Conservation (phyloP, 768 basidiomycete genomes). For the Lyophyllum decastes region DNA sequence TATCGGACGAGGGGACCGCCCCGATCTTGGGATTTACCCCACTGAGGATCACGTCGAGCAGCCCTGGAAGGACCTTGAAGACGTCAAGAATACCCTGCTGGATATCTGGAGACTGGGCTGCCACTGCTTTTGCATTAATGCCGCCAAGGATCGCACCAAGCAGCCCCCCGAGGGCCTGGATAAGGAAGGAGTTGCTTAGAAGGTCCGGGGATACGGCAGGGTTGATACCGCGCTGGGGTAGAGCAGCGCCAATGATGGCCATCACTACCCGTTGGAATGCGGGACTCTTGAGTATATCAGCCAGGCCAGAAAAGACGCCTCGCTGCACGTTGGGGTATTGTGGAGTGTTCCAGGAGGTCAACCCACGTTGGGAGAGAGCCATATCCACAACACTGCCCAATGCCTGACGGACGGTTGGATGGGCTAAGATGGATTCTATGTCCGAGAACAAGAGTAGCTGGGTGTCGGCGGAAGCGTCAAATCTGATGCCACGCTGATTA, state of each 20-base stretch:
- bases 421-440: not conserved
- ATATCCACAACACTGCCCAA: not conserved
- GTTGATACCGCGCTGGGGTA: too few relatives aligned
- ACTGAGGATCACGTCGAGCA: too few relatives aligned
- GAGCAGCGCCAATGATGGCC: too few relatives aligned
- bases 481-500: conserved; percentile 1
- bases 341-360: not conserved
- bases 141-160: too few relatives aligned
- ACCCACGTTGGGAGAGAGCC: not conserved
- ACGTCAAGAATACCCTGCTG: not conserved
- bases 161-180: too few relatives aligned
- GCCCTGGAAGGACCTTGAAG: too few relatives aligned
- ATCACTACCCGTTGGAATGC: not conserved
- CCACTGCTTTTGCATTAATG: too few relatives aligned
- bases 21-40: too few relatives aligned
- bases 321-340: not conserved
- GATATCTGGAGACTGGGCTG: not conserved
- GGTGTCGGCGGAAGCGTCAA: not conserved
- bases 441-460: not conserved
- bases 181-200: too few relatives aligned
- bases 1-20: too few relatives aligned
- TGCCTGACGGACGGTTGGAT: not conserved
- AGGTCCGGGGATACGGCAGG: too few relatives aligned
- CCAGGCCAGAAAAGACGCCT: not conserved
- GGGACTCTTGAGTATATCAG: not conserved